Evolutionary conservation across 345 rosid species (phyloP), one percentile per base, ranked within the genome.

Genomic region (Anacardium occidentale): DNA sequence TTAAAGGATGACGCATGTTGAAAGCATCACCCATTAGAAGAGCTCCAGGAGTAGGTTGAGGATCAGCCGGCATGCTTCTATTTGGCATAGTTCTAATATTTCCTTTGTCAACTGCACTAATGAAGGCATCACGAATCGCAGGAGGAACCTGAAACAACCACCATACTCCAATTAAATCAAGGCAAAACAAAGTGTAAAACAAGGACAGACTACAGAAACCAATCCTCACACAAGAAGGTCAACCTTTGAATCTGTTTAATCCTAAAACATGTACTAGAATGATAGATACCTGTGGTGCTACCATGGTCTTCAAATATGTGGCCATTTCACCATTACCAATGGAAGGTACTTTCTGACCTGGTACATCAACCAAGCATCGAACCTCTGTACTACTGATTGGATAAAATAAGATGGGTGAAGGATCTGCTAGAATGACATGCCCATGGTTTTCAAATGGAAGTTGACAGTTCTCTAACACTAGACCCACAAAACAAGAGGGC

Each of bases 1-100:
- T 86, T 74, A 83, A 68, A 42, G 87, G 89, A 72, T 86, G 89
- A 0, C 87, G 84, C 87, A 86, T 83, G 68, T 86, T 86, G 75
- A 83, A 84, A 9, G 89, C 85, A 53, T 83, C 87, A 1, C 87
- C 89, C 73, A 83, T 25, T 24, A 86, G 80, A 22, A 83, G 69
- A 13, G 89, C 89, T 52, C 89, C 87, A 0, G 86, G 84, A 10
- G 83, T 84, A 18, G 74, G 84, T 26, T 74, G 75, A 2, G 89
- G 87, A 70, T 83, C 86, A 29, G 89, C 87, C 2, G 89, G 85
- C 87, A 84, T 86, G 77, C 87, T 81, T 67, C 86, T 71, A 75
- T 86, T 86, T 24, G 83, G 87, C 87, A 86, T 86, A 47, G 85
- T 83, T 78, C 82, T 80, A 51, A 86, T 78, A 20, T 82, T 82